Percentiles rank a stretch among this genome's conserved stretches.
Conservation (phyloP, 2,329 filamentous ascomycete genomes). For the Dactylellina haptotyla region DNA sequence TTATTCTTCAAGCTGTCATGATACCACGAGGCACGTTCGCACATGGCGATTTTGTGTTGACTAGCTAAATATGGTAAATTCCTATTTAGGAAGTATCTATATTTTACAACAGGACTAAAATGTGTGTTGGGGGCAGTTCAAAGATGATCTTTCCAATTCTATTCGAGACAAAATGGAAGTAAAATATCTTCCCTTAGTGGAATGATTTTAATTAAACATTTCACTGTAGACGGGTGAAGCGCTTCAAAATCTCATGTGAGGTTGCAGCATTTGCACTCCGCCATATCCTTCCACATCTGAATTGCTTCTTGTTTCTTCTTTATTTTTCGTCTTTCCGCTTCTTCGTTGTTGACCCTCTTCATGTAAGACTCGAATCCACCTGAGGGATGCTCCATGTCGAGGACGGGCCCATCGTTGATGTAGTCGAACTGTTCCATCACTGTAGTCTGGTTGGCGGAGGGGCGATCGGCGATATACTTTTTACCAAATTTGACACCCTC, state of each 20-base stretch:
- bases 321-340: neutral
- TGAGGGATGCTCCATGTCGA: conserved; percentile 9
- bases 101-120: no score
- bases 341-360: conserved; percentile 9
- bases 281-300: conserved; percentile 20
- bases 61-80: no score
- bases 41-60: no score
- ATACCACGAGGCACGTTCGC: no score
- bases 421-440: conserved; percentile 37
- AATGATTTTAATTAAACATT: neutral
- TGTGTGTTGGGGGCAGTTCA: no score
- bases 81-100: no score
- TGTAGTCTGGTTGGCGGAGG: neutral
- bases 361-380: conserved; percentile 23
- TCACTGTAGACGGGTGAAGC: no score
- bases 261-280: conserved; percentile 9
- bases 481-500: conserved; percentile 37
- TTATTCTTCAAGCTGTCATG: no score
- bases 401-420: neutral
- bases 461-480: conserved; percentile 31
- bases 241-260: neutral
- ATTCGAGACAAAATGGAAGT: neutral
- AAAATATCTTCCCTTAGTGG: neutral
- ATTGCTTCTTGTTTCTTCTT: conserved; percentile 6
- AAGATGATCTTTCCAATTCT: no score